These are phyloP conservation scores for Arthrobotrys conoides DNA, from an alignment of 2,329 filamentous ascomycete genomes.

Conservation along the genomic window DNA sequence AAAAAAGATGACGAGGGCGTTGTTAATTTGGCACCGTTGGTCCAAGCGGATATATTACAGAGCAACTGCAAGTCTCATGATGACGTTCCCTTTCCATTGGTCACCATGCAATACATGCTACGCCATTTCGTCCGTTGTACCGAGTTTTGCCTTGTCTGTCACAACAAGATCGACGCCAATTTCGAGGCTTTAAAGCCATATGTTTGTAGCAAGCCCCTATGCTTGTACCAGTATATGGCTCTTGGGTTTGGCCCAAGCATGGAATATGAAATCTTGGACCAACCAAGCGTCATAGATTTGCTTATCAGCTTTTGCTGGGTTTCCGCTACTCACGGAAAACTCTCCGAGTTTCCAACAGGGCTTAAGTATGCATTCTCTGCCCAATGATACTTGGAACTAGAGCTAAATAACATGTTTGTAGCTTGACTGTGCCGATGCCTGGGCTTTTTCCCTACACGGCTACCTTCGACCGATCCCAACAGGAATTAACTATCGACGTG, in stretches of 20 bases:
- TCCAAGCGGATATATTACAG: slow-evolving; percentile 32
- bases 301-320: slow-evolving; percentile 85
- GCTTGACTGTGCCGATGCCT: slow-evolving; percentile 44
- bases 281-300: slow-evolving; percentile 86
- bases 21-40: slow-evolving; percentile 30
- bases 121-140: slow-evolving; percentile 84
- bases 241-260: slow-evolving; percentile 88
- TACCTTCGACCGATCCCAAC: slow-evolving; percentile 24
- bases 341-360: slow-evolving; percentile 73
- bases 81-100: slow-evolving; percentile 71
- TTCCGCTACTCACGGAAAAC: slow-evolving; percentile 68
- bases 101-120: slow-evolving; percentile 75
- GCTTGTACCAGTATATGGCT: slow-evolving; percentile 88
- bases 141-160: slow-evolving; percentile 89
- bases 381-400: neutral
- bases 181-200: slow-evolving; percentile 82
- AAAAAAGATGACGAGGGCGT: slow-evolving; percentile 54
- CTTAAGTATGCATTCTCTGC: slow-evolving; percentile 69
- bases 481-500: slow-evolving; percentile 23
- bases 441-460: slow-evolving; percentile 26
- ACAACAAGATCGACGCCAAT: slow-evolving; percentile 75
- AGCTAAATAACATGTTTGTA: slow-evolving; percentile 15
- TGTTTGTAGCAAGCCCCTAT: slow-evolving; percentile 82
- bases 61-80: slow-evolving; percentile 59
- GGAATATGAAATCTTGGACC: slow-evolving; percentile 84